phyloP scores from a whole-genome alignment of 2,329 filamentous ascomycete species.

The Penicillium sp. region DNA sequence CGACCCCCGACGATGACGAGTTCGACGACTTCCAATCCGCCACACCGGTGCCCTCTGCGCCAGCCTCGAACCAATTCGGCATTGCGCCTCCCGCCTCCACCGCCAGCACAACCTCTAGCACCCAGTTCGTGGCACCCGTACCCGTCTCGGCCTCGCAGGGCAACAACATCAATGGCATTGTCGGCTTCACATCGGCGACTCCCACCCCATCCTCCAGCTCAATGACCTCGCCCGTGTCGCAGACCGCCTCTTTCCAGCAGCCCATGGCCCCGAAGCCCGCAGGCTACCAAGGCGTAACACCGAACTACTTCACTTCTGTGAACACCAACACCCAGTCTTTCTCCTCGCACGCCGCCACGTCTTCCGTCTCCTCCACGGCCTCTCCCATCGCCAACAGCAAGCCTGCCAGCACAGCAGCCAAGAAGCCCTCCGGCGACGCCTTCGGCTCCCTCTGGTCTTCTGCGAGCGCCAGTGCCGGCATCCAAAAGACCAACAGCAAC shows the following conservation, averaged over 20 bases:
- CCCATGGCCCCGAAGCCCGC: constrained; percentile 51
- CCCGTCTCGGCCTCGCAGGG: constrained; percentile 80
- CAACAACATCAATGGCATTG: constrained; percentile 73
- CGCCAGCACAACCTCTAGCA: constrained; percentile 47
- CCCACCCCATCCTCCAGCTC: constrained; percentile 57
- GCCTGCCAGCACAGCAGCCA: constrained; percentile 39
- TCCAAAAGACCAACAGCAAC: constrained; percentile 66
- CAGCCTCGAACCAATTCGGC: constrained; percentile 35
- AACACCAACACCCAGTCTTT: constrained; percentile 32
- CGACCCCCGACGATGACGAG: constrained; percentile 68
- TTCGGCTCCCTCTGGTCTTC: constrained; percentile 80
- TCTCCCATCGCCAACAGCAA: constrained; percentile 47
- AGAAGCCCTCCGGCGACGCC: constrained; percentile 63
- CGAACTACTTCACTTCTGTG: constrained; percentile 94
- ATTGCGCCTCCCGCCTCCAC: constrained; percentile 47
- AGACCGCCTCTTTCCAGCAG: constrained; percentile 36
- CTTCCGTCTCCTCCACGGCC: constrained; percentile 37
- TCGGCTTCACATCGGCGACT: constrained; percentile 74
- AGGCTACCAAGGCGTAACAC: constrained; percentile 70
- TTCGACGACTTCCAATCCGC: constrained; percentile 98
- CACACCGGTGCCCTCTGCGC: constrained; percentile 46
- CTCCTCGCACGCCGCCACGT: constrained; percentile 34
- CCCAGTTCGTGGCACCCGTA: constrained; percentile 75
- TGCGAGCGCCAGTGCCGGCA: constrained; percentile 63
- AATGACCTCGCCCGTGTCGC: constrained; percentile 52